Conservation (phyloP, 805 yeast genomes). For the Metschnikowia similis region DNA sequence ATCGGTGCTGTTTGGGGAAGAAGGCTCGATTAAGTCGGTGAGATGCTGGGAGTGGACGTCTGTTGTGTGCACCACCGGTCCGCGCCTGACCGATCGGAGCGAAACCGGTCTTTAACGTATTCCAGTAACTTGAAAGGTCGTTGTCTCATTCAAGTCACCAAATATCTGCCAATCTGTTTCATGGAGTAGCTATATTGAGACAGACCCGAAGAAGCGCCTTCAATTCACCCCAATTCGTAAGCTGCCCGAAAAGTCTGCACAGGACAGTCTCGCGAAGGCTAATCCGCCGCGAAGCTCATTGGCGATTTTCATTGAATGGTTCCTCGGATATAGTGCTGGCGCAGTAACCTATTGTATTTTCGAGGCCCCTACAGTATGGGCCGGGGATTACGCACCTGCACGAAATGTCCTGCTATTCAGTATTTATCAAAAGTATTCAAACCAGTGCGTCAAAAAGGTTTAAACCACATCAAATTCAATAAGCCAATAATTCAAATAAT, state of each 20-base stretch:
- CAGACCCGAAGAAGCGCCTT: too few relatives aligned
- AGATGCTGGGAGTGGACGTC: conserved; percentile 1
- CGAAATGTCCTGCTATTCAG: too few relatives aligned
- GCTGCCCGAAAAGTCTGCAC: too few relatives aligned
- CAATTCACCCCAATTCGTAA: too few relatives aligned
- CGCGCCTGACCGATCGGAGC: conserved; percentile 1
- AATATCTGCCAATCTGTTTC: not conserved
- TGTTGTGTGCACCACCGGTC: not conserved
- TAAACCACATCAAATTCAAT: too few relatives aligned
- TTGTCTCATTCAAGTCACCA: not conserved
- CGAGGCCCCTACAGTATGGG: not conserved
- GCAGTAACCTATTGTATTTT: not conserved
- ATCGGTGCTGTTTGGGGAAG: not conserved
- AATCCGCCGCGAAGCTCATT: too few relatives aligned
- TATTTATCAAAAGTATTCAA: too few relatives aligned
- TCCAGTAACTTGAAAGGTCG: too few relatives aligned
- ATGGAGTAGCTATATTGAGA: too few relatives aligned
- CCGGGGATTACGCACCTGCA: not conserved
- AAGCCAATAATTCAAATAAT: too few relatives aligned
- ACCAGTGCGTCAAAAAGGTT: too few relatives aligned
- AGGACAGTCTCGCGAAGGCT: too few relatives aligned
- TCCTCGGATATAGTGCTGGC: not conserved
- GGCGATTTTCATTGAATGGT: not conserved
- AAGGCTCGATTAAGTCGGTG: not conserved
- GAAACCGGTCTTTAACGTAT: not conserved